A percentile compares a stretch with the other conserved stretches of the same genome.
Conservation (phyloP, 2,329 filamentous ascomycete species). For the Fusarium verticillioides region DNA sequence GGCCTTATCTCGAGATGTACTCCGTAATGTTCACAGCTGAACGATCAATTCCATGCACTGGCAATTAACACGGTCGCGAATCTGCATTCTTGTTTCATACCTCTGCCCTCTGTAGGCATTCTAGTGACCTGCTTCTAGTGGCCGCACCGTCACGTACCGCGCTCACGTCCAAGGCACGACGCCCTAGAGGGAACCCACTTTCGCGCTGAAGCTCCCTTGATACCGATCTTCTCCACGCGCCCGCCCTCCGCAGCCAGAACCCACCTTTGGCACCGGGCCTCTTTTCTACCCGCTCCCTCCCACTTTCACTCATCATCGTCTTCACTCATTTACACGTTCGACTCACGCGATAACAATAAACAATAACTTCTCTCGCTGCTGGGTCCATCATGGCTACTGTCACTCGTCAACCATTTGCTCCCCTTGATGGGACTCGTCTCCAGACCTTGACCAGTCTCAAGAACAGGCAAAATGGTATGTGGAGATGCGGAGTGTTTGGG, state of each 20-base stretch:
- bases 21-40: neutral
- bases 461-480: constrained; percentile 80
- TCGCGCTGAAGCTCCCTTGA: constrained; percentile 33
- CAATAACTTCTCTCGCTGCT: constrained; percentile 7
- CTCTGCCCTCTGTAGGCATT: neutral
- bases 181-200: constrained; percentile 15
- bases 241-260: constrained; percentile 36
- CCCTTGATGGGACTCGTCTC: constrained; percentile 74
- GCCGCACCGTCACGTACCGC: constrained; percentile 11
- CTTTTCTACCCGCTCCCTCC: constrained; percentile 38
- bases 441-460: constrained; percentile 79
- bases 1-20: neutral
- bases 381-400: constrained; percentile 62
- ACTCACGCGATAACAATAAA: constrained; percentile 32
- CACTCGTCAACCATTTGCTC: constrained; percentile 79
- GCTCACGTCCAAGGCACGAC: constrained; percentile 30
- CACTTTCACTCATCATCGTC: constrained; percentile 18
- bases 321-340: constrained; percentile 22
- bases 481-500: constrained; percentile 10
- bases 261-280: constrained; percentile 25
- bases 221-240: constrained; percentile 38
- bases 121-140: constrained; percentile 2
- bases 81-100: constrained; percentile 18
- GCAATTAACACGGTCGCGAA: constrained; percentile 12
- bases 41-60: neutral